Evolutionary conservation across 352 stramenopile species (phyloP).

Genomic region (Phytophthora tentaculata): DNA sequence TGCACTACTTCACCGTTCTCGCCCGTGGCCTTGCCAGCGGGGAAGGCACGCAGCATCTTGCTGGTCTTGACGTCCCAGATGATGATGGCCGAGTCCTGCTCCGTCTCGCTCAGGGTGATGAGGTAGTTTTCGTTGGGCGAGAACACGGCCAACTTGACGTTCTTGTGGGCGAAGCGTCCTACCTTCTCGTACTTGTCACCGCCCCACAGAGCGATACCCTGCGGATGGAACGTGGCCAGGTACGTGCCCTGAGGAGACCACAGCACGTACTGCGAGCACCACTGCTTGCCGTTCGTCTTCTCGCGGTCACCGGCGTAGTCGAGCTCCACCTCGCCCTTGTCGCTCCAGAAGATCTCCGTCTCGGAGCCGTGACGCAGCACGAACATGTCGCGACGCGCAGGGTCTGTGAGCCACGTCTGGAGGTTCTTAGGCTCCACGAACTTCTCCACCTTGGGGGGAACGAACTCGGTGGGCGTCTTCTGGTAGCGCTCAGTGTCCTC

Average conservation of each 20-base stretch:
- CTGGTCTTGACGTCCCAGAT: conserved; percentile 95
- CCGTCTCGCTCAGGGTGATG: conserved; percentile 95
- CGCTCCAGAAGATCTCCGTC: conserved; percentile 97
- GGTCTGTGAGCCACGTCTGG: conserved; percentile 94
- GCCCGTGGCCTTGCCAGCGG: conserved; percentile 78
- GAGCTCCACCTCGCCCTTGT: conserved; percentile 84
- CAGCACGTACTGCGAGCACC: conserved; percentile 98
- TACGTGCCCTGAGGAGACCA: conserved; percentile 98
- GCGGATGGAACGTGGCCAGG: conserved; percentile 97
- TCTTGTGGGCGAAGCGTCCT: conserved; percentile 95
- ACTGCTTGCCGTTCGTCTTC: conserved; percentile 95
- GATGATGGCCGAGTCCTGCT: conserved; percentile 95
- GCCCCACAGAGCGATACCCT: conserved; percentile 98
- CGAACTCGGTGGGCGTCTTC: conserved; percentile 77
- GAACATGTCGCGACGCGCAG: conserved; percentile 94
- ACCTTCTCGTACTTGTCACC: conserved; percentile 97
- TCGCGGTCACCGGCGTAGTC: conserved; percentile 97
- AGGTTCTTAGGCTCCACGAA: conserved; percentile 94
- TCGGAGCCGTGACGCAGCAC: conserved; percentile 94
- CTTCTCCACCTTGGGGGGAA: conserved; percentile 78
- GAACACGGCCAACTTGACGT: conserved; percentile 96
- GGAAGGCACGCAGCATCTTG: conserved; percentile 87
- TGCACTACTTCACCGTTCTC: conserved; percentile 79
- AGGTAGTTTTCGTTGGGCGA: conserved; percentile 97
- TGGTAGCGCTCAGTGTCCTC: conserved; percentile 85